Base-by-base conservation (phyloP, 148 eudicot species). In the Nepenthes gracilis region DNA sequence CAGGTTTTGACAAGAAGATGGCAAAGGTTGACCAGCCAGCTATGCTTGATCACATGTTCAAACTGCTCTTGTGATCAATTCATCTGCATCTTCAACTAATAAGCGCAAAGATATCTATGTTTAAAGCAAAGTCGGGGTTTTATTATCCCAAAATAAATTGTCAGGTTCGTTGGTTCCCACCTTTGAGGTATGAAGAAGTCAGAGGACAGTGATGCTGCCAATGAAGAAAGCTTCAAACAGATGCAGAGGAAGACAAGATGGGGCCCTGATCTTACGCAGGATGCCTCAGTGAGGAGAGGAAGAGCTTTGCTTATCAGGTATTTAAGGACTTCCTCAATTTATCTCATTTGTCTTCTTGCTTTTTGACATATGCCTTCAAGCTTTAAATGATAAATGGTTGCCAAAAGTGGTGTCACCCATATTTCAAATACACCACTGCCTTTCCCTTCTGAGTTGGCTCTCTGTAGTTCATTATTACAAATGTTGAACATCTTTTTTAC, bases 271-370 rank as follows among this genome's bases (percentile, higher is more conserved):
- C 74, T 82, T 49, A 57, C 88, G 15, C 85, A 80, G 73, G 98
- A 92, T 77, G 59, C 88, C 62, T 51, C 85, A 71, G 90, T 88
- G 33, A 80, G 69, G 69, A 86, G 74, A 67, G 88, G 82, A 64
- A 79, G 90, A 80, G 96, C 94, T 54, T 81, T 61, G 96, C 96
- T 43, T 92, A 92, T 80, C 90, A 92, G 96, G 98, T 92, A 82
- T 59, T 54, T 45, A 11, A 2, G 14, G 43, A 54, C 47, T 60
- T 67, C 54, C 32, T 14, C 47, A 36, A 36, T 57, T 51, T 10
- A 11, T 13, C 4, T 14, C 35, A 6, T 23, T 23, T 11, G 57
- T 45, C 45, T 48, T 72, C 12, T 36, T 15, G 23, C 40, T 9
- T 50, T 45, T 58, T 14, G 14, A 47, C 36, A 9, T 33, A 23